Evolutionary conservation across 306 rosid species (phyloP), one percentile per base, ranked within the genome.

Genomic region (Inga leiocalycina): DNA sequence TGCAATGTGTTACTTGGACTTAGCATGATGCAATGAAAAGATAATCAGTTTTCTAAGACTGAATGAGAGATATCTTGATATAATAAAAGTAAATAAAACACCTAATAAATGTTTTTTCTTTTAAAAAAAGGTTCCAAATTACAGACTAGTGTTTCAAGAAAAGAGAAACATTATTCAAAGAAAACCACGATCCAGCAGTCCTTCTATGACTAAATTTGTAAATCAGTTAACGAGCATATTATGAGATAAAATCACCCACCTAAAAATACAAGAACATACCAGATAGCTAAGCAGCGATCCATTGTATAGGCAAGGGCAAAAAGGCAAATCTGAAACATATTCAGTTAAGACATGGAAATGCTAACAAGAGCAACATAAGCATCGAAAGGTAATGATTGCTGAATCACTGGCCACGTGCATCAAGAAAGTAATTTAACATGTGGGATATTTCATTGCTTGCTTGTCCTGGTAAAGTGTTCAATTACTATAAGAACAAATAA

Each of bases 211-310:
- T 59, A 20, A 46, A 22, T 68, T 17, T 49, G 75, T 49, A 17
- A 30, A 57, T 52, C 34, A 81, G 73, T 82, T 59, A 54, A 48
- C 56, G 39, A 76, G 64, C 44, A 41, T 27, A 71, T 54, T 14
- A 82, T 48, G 66, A 59, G 41, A 83, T 19, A 80, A 75, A 88
- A 79, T 64, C 39, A 79, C 92, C 78, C 82, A 94, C 99, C 98
- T 85, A 88, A 72, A 81, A 96, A 92, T 51, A 83, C 87, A 61
- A 88, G 84, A 52, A 89, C 39, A 76, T 92, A 96, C 97, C 97
- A 94, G n/a, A 92, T 62, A 27, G 97, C 91, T 87, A 96, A 83
- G 83, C 93, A 86, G 84, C 91, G 85, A 80, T 96, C 98, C 96
- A 96, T 82, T 39, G 91, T 87, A 56, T 82, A 80, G 87, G 98